Evolutionary conservation across 805 yeast genomes (phyloP), one percentile per base, ranked within the genome.

Genomic region (Sugiyamaella floridensis): DNA sequence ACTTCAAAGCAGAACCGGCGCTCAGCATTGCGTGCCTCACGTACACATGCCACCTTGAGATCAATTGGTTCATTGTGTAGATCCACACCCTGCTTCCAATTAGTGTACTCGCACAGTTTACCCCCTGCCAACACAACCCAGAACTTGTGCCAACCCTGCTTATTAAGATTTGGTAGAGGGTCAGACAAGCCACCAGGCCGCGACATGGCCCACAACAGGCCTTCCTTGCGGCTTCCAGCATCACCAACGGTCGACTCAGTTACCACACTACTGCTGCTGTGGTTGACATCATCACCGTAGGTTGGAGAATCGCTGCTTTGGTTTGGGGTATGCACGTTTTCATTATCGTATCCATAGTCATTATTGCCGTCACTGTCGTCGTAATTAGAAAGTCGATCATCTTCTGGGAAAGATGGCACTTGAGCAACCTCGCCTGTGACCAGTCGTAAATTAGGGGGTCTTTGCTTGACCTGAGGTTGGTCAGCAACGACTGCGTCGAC

Each of bases 91-190:
- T 76, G 79, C 60, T 90, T 78, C 93, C 95, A 89, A 67, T 88
- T 89, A 45, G 84, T 76, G 63, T 78, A 88, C 63, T 88, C 93
- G 44, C 75, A 73, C 43, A 89, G 69, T 53, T 75, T 77, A 1
- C 92, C 89, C n/a, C 80, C 78, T 12, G 78, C 76, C 48, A 88
- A 71, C 0, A 82, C 86, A 0, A 89, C 86, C 90, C 95, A 86
- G 65, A 85, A 89, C 61, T 87, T 88, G 66, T 88, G 95, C 97
- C 96, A 89, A 2, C 72, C 72, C 11, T 65, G 60, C 49, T 70
- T 70, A 48, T 67, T 66, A 16, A 68, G 56, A 50, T 66, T 68
- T 6, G 59, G 43, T 9, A 65, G 52, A 32, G 71, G 66, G 51
- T 65, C 66, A 49, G 62, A 53, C 15, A 63, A 56, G 11, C 67